phyloP scores from a whole-genome alignment of 2,329 filamentous ascomycete species.

The Phyllosticta ampelicida region DNA sequence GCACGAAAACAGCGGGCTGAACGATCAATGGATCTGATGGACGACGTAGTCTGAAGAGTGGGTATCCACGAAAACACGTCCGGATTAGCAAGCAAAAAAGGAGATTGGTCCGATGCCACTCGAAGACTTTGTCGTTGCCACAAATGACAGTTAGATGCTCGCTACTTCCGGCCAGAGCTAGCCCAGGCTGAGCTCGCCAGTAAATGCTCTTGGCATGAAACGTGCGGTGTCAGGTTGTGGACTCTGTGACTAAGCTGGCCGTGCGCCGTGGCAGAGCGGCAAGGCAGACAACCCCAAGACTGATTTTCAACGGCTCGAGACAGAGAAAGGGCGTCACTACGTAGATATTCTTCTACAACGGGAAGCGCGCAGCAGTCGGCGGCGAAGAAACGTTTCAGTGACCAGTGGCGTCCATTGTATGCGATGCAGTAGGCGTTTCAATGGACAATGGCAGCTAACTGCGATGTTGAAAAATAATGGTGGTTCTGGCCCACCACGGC shows the following conservation, averaged over 20 bases:
- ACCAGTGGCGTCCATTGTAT: neutral
- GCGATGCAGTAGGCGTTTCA: constrained; percentile 3
- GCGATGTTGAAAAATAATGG: constrained; percentile 1
- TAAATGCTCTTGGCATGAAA: neutral
- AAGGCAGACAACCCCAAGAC: neutral
- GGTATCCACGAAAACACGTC: neutral
- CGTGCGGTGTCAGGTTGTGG: neutral
- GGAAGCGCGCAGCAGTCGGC: neutral
- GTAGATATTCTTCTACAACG: neutral
- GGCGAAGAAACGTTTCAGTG: neutral
- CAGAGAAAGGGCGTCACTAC: neutral
- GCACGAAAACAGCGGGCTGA: neutral
- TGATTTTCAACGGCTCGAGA: neutral
- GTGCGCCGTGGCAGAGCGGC: neutral
- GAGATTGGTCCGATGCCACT: too few relatives aligned
- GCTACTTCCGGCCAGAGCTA: neutral
- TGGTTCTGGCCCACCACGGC: neutral
- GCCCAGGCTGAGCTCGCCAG: neutral
- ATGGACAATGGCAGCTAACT: neutral
- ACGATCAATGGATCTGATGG: neutral
- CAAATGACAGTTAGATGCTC: neutral
- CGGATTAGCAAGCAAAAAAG: too few relatives aligned
- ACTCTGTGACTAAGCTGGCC: neutral
- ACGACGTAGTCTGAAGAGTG: neutral
- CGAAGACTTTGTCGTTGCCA: neutral